These are phyloP conservation scores for Gyrodon lividus DNA, from an alignment of 768 basidiomycete species.

Conservation along the genomic window DNA sequence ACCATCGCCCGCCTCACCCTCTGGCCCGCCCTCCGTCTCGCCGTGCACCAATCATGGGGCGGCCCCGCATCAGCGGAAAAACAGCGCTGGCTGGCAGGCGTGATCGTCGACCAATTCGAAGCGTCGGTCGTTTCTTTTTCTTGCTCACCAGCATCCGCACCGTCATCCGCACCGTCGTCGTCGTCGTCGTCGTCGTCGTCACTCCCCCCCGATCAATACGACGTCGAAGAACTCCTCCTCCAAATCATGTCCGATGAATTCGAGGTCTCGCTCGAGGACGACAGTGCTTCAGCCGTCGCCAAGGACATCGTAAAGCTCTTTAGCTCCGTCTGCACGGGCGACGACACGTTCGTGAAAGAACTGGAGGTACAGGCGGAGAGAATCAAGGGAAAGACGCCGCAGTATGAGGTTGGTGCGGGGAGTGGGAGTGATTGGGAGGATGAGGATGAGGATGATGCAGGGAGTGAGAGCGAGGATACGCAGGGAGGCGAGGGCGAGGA, in stretches of 20 bases:
- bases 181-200: not conserved
- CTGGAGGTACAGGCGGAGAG: constrained; percentile 67
- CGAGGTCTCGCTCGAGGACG: constrained; percentile 81
- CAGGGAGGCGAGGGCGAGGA: constrained; percentile 42
- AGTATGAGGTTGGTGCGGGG: constrained; percentile 42
- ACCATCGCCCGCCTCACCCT: constrained; percentile 76
- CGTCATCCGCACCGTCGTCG: not conserved
- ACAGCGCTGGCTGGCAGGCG: constrained; percentile 81
- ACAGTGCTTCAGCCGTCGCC: constrained; percentile 72
- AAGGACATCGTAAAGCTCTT: constrained; percentile 70
- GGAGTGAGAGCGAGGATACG: constrained; percentile 33
- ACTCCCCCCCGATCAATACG: constrained; percentile 56
- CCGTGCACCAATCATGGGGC: constrained; percentile 85
- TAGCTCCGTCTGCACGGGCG: constrained; percentile 48
- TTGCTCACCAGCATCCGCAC: constrained; percentile 1
- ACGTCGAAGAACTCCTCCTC: constrained; percentile 77
- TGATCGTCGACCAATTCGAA: constrained; percentile 79
- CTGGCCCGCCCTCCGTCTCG: constrained; percentile 87
- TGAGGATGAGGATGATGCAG: constrained; percentile 45
- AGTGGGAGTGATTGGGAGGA: constrained; percentile 44
- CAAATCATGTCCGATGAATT: constrained; percentile 90
- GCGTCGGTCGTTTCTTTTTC: constrained; percentile 41
- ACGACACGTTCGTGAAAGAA: constrained; percentile 48
- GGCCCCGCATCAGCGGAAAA: constrained; percentile 72
- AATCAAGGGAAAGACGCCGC: constrained; percentile 54